Evolutionary conservation across 768 basidiomycete genomes (phyloP).

Genomic region (Cystobasidium ongulense): DNA sequence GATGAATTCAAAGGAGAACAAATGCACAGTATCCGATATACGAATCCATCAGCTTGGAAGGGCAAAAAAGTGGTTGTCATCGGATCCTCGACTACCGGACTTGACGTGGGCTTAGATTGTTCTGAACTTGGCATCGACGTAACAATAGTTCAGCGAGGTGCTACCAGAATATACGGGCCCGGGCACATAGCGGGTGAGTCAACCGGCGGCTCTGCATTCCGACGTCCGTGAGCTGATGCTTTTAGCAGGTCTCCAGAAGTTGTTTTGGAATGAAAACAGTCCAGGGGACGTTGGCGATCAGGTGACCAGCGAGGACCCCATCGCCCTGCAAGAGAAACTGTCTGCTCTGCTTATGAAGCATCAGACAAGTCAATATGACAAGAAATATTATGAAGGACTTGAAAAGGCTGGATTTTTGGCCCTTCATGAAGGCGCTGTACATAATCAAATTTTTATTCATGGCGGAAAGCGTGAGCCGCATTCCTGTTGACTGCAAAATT

Average conservation of each 20-base stretch:
- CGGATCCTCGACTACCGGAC: constrained; percentile 5
- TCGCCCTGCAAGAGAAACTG: constrained; percentile 3
- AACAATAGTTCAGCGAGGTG: constrained; percentile 9
- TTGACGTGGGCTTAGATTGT: constrained; percentile 5
- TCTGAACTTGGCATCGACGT: constrained; percentile 6
- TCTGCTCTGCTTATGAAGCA: not conserved
- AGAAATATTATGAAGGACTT: constrained; percentile 9
- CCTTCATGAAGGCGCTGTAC: not conserved
- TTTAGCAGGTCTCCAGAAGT: not conserved
- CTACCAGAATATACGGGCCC: constrained; percentile 2
- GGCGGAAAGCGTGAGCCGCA: not conserved
- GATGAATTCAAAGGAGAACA: constrained; percentile 10
- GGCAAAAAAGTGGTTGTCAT: constrained; percentile 20
- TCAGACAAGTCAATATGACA: not conserved
- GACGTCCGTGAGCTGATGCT: too few species aligned
- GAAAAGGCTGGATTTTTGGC: constrained; percentile 15
- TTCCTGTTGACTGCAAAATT: not conserved
- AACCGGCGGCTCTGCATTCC: too few species aligned
- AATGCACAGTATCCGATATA: not conserved
- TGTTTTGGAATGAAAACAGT: constrained; percentile 12
- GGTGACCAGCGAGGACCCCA: not conserved
- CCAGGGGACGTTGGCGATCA: not conserved
- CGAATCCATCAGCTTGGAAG: constrained; percentile 1
- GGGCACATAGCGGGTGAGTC: not conserved
- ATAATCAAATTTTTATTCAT: constrained; percentile 6